Evolutionary conservation across 441 rosid species (phyloP).

Genomic region (Erysimum pusillum): DNA sequence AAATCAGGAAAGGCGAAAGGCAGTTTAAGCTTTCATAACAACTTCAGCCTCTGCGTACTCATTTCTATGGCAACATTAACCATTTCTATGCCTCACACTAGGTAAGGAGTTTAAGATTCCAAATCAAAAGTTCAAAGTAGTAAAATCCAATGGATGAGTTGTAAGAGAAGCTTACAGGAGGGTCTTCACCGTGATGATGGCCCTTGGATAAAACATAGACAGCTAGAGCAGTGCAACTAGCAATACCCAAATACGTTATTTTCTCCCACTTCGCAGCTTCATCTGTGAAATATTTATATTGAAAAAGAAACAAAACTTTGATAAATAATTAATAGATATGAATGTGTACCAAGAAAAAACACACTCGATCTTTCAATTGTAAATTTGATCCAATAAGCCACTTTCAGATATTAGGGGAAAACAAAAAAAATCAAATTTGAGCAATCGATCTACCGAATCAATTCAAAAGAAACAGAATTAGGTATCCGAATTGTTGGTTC

Average conservation of each 20-base stretch:
- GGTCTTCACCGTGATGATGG: constrained; percentile 82
- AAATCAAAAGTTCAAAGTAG: background rate
- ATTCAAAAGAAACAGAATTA: background rate
- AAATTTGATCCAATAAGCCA: constrained; percentile 9
- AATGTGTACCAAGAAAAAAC: background rate
- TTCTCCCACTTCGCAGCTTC: constrained; percentile 94
- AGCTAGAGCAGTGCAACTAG: constrained; percentile 65
- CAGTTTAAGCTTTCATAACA: background rate
- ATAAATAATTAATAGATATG: background rate
- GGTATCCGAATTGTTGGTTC: background rate
- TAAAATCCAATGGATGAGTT: background rate
- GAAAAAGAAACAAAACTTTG: background rate
- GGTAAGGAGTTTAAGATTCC: background rate
- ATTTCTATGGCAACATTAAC: background rate
- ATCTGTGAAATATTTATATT: constrained; percentile 45
- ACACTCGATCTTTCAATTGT: background rate
- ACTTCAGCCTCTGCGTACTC: constrained; percentile 12
- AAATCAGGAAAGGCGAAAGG: background rate
- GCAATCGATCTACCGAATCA: background rate
- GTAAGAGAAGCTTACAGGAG: constrained; percentile 67
- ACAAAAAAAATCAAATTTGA: background rate
- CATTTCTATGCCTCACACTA: background rate
- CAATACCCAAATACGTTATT: constrained; percentile 80
- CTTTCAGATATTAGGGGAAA: background rate
- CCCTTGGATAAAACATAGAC: constrained; percentile 71